Conservation (phyloP, 495 filamentous ascomycete species). For the Extremus antarcticus region DNA sequence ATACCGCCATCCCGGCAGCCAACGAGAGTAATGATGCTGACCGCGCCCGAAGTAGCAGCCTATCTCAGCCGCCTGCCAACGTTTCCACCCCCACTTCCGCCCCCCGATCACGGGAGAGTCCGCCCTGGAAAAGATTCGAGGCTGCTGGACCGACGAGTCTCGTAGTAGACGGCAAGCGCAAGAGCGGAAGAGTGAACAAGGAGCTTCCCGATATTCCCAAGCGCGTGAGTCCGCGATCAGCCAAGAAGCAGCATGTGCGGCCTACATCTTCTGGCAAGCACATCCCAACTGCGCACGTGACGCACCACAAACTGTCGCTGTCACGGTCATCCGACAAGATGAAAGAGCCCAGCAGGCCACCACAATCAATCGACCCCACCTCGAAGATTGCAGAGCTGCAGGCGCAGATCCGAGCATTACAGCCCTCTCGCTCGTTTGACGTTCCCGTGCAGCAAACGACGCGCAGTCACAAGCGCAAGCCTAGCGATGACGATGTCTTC, state of each 20-base stretch:
- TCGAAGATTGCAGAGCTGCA: conserved; percentile 9
- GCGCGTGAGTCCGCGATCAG: conserved; percentile 13
- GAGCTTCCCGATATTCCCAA: conserved; percentile 7
- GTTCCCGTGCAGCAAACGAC: conserved; percentile 7
- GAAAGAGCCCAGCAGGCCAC: not conserved
- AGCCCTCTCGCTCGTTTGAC: conserved; percentile 11
- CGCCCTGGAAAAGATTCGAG: conserved; percentile 86
- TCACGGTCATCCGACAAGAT: not conserved
- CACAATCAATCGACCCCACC: not conserved
- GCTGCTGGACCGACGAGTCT: conserved; percentile 83
- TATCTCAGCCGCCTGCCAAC: conserved; percentile 1
- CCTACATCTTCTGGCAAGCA: conserved; percentile 7
- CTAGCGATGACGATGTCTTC: conserved; percentile 1
- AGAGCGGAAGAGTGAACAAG: conserved; percentile 70
- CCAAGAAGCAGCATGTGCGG: conserved; percentile 7
- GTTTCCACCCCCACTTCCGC: not conserved
- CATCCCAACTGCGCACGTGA: not conserved
- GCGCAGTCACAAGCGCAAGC: conserved; percentile 11
- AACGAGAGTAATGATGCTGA: conserved; percentile 1
- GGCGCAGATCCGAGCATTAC: conserved; percentile 19
- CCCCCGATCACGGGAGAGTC: conserved; percentile 47
- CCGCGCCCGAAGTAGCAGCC: conserved; percentile 5
- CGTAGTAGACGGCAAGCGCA: conserved; percentile 67
- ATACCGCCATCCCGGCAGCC: conserved; percentile 8
- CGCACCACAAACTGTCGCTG: not conserved